phyloP scores from a whole-genome alignment of 1,284 basidiomycete species.

The Rhodotorula sp. region DNA sequence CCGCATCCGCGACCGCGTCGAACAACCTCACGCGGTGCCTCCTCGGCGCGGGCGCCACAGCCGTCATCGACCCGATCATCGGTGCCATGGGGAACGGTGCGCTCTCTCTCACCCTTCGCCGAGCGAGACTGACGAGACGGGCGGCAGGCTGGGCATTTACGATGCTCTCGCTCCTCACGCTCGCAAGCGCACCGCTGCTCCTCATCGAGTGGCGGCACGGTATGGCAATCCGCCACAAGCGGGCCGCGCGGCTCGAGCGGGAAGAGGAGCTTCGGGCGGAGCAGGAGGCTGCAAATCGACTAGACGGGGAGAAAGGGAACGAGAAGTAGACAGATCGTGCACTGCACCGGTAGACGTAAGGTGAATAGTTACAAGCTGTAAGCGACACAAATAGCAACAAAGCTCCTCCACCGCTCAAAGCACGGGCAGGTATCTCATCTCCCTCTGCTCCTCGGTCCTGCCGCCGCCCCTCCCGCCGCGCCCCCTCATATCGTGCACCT shows the following conservation, averaged over 20 bases:
- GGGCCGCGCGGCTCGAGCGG: constrained; percentile 10
- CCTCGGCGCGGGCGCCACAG: constrained; percentile 54
- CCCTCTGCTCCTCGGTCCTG: not conserved
- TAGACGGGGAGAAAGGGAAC: too few relatives aligned
- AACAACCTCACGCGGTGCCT: constrained; percentile 64
- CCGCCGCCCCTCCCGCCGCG: not conserved
- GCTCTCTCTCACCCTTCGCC: not conserved
- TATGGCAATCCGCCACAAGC: constrained; percentile 6
- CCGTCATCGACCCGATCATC: constrained; percentile 41
- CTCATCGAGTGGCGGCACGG: constrained; percentile 25
- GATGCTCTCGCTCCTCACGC: constrained; percentile 18
- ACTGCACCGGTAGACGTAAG: not conserved
- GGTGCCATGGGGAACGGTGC: constrained; percentile 21
- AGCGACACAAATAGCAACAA: not conserved
- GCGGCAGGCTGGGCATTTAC: constrained; percentile 29
- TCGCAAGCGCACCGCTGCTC: constrained; percentile 19
- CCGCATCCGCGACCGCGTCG: constrained; percentile 64
- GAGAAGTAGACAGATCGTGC: too few relatives aligned
- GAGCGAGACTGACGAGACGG: not conserved
- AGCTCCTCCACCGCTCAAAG: not conserved
- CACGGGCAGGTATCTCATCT: constrained; percentile 6
- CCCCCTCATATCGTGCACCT: not conserved
- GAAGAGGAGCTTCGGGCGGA: not conserved
- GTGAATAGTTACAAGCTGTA: not conserved
- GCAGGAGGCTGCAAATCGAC: too few relatives aligned